Evolutionary conservation across 2,329 filamentous ascomycete species (phyloP).

Genomic region (Aspergillus pseudoviridinutans): DNA sequence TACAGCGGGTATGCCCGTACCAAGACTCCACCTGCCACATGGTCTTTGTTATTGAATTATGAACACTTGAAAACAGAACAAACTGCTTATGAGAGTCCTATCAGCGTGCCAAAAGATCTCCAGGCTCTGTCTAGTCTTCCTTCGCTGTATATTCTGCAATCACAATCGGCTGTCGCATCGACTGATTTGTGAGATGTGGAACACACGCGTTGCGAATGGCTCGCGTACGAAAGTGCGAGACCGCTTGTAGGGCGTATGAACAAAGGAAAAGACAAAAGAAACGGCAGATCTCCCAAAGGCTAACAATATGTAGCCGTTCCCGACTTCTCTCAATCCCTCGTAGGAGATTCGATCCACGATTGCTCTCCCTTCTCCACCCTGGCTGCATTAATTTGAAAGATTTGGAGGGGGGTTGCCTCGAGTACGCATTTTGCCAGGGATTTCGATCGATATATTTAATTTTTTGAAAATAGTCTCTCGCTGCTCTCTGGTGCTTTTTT

Average conservation of each 20-base stretch:
- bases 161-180: neutral
- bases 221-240: neutral
- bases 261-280: constrained; percentile 2
- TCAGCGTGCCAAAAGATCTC: neutral
- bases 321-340: constrained; percentile 7
- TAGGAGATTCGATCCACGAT: constrained; percentile 20
- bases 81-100: neutral
- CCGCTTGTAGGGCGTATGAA: neutral
- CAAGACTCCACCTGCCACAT: constrained; percentile 30
- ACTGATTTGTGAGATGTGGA: neutral
- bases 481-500: constrained; percentile 4
- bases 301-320: constrained; percentile 4
- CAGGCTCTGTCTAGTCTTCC: neutral
- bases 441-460: constrained; percentile 7
- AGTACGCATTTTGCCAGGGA: constrained; percentile 11
- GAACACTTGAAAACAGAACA: constrained; percentile 6
- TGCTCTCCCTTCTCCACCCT: constrained; percentile 18
- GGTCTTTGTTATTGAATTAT: constrained; percentile 7
- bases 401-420: constrained; percentile 11
- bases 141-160: neutral
- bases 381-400: constrained; percentile 21
- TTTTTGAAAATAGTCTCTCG: neutral
- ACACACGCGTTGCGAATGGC: neutral
- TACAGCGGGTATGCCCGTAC: constrained; percentile 31
- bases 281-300: constrained; percentile 3